Conservation (phyloP, 2,329 filamentous ascomycete genomes). For the Pseudopyricularia javanii region DNA sequence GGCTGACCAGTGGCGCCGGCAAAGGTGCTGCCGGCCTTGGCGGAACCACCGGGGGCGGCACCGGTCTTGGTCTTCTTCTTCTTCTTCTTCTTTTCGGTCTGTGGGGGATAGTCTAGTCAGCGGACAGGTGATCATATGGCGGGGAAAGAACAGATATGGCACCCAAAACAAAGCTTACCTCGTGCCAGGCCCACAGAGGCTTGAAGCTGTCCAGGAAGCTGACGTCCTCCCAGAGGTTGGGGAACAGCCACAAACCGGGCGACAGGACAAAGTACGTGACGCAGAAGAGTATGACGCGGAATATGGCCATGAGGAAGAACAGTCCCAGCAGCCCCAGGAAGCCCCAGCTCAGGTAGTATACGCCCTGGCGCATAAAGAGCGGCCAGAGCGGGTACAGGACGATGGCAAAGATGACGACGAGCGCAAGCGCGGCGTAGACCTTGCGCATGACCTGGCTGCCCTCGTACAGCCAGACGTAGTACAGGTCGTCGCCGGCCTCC, state of each 20-base stretch:
- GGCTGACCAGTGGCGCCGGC: slow-evolving; percentile 40
- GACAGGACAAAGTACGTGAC: slow-evolving; percentile 75
- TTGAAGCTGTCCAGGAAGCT: slow-evolving; percentile 97
- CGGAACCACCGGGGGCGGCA: slow-evolving; percentile 13
- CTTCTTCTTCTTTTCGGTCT: slow-evolving; percentile 35
- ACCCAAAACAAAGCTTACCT: slow-evolving; percentile 44
- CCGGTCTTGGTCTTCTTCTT: slow-evolving; percentile 37
- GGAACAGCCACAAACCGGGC: slow-evolving; percentile 95
- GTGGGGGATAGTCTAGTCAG: no score
- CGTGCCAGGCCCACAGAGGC: slow-evolving; percentile 96
- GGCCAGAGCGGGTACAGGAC: slow-evolving; percentile 98
- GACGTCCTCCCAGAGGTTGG: slow-evolving; percentile 96
- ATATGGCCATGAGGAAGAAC: slow-evolving; percentile 97
- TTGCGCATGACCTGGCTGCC: slow-evolving; percentile 89
- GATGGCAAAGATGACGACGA: slow-evolving; percentile 72
- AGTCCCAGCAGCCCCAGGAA: slow-evolving; percentile 80
- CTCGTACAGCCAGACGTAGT: slow-evolving; percentile 96
- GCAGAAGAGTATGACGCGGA: slow-evolving; percentile 88
- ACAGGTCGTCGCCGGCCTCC: slow-evolving; percentile 73
- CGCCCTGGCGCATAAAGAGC: slow-evolving; percentile 75
- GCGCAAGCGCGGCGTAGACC: slow-evolving; percentile 73
- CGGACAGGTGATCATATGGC: background rate
- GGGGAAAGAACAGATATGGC: background rate
- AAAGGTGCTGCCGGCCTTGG: slow-evolving; percentile 28
- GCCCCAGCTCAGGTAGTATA: slow-evolving; percentile 95